Percentiles rank a stretch among this genome's conserved stretches.
phyloP scores from a whole-genome alignment of 2,329 filamentous ascomycete genomes.

The Ascochyta rabiei region DNA sequence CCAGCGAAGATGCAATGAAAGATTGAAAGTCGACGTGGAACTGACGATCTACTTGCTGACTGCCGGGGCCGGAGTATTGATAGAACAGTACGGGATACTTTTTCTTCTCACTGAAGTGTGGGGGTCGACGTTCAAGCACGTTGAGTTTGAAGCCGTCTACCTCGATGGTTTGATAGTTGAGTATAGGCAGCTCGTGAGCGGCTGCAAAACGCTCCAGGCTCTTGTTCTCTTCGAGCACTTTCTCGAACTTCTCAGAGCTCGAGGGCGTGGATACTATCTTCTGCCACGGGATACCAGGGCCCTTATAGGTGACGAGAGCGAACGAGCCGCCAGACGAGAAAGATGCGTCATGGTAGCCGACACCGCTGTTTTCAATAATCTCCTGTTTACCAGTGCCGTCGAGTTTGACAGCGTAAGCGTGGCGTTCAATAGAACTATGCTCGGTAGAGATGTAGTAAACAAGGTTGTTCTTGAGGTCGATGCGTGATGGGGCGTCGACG shows the following conservation, averaged over 20 bases:
- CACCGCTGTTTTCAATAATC: constrained; percentile 73
- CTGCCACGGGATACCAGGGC: constrained; percentile 88
- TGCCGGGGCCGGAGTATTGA: constrained; percentile 93
- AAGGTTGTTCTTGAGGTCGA: constrained; percentile 83
- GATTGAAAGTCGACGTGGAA: constrained; percentile 90
- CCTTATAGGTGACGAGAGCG: constrained; percentile 80
- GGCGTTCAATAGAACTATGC: constrained; percentile 85
- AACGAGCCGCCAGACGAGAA: constrained; percentile 86
- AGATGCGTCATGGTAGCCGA: constrained; percentile 80
- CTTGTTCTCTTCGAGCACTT: constrained; percentile 79
- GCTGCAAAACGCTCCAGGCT: constrained; percentile 71
- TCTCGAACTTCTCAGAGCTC: constrained; percentile 67
- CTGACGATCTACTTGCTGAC: constrained; percentile 79
- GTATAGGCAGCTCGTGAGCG: constrained; percentile 79
- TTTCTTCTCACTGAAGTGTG: constrained; percentile 82
- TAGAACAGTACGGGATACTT: constrained; percentile 94
- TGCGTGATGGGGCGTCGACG: constrained; percentile 78
- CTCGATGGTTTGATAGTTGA: constrained; percentile 83
- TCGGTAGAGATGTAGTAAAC: constrained; percentile 92
- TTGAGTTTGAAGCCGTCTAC: constrained; percentile 77
- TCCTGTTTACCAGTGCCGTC: constrained; percentile 75
- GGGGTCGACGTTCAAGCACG: constrained; percentile 82
- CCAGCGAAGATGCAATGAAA: constrained; percentile 82
- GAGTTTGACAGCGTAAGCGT: constrained; percentile 87
- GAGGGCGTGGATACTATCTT: constrained; percentile 84